A percentile compares a stretch with the other conserved stretches of the same genome.
Conservation (phyloP, 139 green algal genomes). For the Tetraselmis striata region DNA sequence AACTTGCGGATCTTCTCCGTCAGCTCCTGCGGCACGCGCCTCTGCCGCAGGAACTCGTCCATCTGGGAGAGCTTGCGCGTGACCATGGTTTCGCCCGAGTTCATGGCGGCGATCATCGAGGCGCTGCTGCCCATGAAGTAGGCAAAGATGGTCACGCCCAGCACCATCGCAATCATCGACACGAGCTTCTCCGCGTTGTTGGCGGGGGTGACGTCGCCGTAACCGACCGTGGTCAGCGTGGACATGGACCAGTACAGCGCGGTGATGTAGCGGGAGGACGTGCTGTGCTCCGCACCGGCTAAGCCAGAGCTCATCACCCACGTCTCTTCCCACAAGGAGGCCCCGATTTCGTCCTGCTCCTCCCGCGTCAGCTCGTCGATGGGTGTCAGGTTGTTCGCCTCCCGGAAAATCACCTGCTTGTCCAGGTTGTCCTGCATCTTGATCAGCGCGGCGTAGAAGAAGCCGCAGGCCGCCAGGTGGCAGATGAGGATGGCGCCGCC, state of each 20-base stretch:
- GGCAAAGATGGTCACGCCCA: conserved; percentile 32
- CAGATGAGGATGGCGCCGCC: conserved; percentile 26
- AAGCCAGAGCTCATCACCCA: background rate
- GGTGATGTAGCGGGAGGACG: conserved; percentile 20
- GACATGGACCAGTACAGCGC: conserved; percentile 37
- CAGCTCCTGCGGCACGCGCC: background rate
- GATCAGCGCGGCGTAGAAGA: conserved; percentile 27
- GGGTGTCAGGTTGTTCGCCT: too few species aligned
- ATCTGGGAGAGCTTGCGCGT: conserved; percentile 9
- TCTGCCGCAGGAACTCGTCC: background rate
- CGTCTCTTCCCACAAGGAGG: background rate
- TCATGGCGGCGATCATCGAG: conserved; percentile 28
- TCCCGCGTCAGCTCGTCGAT: background rate
- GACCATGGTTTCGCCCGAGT: conserved; percentile 14
- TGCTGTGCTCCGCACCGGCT: too few species aligned
- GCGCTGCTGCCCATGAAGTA: conserved; percentile 37
- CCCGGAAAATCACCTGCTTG: too few species aligned
- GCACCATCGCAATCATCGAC: conserved; percentile 32
- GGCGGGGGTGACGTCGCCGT: conserved; percentile 31
- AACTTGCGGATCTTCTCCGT: background rate
- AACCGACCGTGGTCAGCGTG: conserved; percentile 38
- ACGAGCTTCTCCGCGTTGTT: conserved; percentile 27
- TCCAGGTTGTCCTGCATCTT: background rate
- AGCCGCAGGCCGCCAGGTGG: conserved; percentile 48
- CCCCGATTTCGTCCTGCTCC: background rate